Percentiles rank a stretch among this genome's conserved stretches.
phyloP scores from a whole-genome alignment of 768 basidiomycete genomes.

The Suillus plorans region DNA sequence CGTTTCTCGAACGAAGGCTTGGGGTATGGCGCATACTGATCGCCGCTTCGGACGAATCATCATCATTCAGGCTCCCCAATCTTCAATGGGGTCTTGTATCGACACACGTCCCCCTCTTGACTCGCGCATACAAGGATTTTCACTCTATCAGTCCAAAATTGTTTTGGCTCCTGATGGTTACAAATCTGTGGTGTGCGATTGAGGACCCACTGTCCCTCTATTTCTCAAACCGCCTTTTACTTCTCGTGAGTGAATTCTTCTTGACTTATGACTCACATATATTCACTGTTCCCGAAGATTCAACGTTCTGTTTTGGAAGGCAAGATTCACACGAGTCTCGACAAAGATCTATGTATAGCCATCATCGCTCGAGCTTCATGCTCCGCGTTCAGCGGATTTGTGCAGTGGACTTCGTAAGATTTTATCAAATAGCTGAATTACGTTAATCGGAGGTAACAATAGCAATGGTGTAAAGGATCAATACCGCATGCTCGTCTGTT shows the following conservation, averaged over 20 bases:
- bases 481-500: constrained; percentile 20
- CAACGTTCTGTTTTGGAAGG: constrained; percentile 17
- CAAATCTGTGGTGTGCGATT: constrained; percentile 20
- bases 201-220: constrained; percentile 20
- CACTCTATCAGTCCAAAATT: constrained; percentile 21
- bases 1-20: constrained; percentile 14
- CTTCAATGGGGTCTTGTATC: constrained; percentile 10
- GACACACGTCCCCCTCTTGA: constrained; percentile 6
- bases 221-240: constrained; percentile 22
- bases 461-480: constrained; percentile 8
- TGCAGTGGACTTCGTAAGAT: constrained; percentile 21
- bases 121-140: constrained; percentile 21
- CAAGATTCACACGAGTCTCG: background rate
- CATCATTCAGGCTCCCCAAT: constrained; percentile 6
- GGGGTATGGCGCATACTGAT: constrained; percentile 28
- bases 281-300: constrained; percentile 14
- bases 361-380: constrained; percentile 14
- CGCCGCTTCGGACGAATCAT: constrained; percentile 7
- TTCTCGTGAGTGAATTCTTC: constrained; percentile 14
- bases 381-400: constrained; percentile 15
- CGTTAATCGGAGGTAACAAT: background rate
- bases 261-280: background rate
- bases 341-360: constrained; percentile 14
- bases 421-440: background rate
- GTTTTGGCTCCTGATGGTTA: constrained; percentile 12